Percentiles rank a stretch among this genome's conserved stretches.
phyloP scores from a whole-genome alignment of 108 stramenopile genomes.

The Cylindrotheca fusiformis region DNA sequence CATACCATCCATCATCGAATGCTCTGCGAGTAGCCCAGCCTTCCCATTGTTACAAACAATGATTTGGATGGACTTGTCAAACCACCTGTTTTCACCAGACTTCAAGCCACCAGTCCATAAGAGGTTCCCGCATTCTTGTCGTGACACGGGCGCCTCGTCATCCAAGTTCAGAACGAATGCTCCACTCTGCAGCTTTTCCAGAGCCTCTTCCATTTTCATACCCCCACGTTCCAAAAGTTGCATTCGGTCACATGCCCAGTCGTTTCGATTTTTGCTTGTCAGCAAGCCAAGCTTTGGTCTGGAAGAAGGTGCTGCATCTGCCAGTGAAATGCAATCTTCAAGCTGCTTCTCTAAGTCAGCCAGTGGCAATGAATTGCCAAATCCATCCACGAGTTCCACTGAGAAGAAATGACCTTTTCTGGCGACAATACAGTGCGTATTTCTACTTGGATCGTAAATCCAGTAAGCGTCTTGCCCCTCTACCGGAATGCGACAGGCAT shows the following conservation, averaged over 20 bases:
- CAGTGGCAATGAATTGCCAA: conserved; percentile 34
- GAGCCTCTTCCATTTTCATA: conserved; percentile 20
- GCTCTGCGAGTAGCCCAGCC: conserved; percentile 54
- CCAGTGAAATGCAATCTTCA: conserved; percentile 37
- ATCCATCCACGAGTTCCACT: conserved; percentile 33
- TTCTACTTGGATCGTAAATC: conserved; percentile 47
- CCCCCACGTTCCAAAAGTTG: conserved; percentile 24
- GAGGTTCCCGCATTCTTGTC: conserved; percentile 17
- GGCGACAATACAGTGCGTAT: conserved; percentile 53
- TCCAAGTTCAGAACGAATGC: conserved; percentile 41
- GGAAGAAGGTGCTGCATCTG: conserved; percentile 20
- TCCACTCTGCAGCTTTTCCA: conserved; percentile 39
- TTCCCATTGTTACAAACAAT: conserved; percentile 58
- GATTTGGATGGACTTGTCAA: conserved; percentile 70
- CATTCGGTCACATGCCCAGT: conserved; percentile 46
- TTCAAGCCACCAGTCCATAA: conserved; percentile 13
- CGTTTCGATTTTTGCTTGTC: conserved; percentile 42
- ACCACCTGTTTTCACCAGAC: conserved; percentile 48
- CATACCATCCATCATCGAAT: conserved; percentile 74
- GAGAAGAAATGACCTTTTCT: conserved; percentile 61
- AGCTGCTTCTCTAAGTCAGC: conserved; percentile 41
- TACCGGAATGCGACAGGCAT: conserved; percentile 60
- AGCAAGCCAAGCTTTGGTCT: conserved; percentile 23
- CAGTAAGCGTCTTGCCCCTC: conserved; percentile 42
- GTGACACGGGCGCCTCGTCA: conserved; percentile 27